Percentiles rank a stretch among this genome's conserved stretches.
These are phyloP conservation scores for Hortiboletus campestris DNA, from an alignment of 768 basidiomycete species.

Conservation along the genomic window DNA sequence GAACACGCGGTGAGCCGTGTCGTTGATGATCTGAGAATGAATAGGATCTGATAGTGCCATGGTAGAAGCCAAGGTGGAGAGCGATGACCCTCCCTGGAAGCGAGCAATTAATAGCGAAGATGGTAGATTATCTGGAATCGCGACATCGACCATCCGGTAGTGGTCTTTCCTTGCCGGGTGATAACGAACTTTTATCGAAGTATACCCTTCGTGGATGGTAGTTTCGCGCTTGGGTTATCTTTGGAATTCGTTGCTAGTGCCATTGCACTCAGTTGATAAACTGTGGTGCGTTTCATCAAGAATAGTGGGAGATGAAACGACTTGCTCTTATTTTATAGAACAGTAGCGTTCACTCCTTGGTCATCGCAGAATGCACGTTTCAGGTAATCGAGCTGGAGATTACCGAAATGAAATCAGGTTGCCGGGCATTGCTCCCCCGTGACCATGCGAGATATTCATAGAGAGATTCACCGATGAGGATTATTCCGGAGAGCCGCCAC, in stretches of 20 bases:
- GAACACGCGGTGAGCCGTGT: neutral
- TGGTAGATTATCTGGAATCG: neutral
- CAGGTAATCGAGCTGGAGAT: slow-evolving; percentile 14
- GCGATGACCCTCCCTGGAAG: slow-evolving; percentile 2
- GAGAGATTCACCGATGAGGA: slow-evolving; percentile 5
- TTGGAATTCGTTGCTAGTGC: neutral
- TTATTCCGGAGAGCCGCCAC: neutral
- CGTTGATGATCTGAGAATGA: neutral
- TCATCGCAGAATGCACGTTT: neutral
- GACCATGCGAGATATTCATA: slow-evolving; percentile 3
- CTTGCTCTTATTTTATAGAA: neutral
- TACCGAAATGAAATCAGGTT: slow-evolving; percentile 28
- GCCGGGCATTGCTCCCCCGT: slow-evolving; percentile 5
- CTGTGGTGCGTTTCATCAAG: slow-evolving; percentile 7
- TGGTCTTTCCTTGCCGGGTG: slow-evolving; percentile 1
- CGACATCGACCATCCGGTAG: neutral
- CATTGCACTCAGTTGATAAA: neutral
- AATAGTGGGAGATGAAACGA: neutral
- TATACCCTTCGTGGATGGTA: neutral
- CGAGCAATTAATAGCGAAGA: neutral
- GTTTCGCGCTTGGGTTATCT: neutral
- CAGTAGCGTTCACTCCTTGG: slow-evolving; percentile 1
- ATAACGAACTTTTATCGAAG: neutral
- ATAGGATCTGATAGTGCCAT: neutral
- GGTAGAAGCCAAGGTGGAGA: slow-evolving; percentile 8